Evolutionary conservation across 192 early-diverging fungal genomes (phyloP), one percentile per base, ranked within the genome.

Genomic region (Dimargaris cristalligena): DNA sequence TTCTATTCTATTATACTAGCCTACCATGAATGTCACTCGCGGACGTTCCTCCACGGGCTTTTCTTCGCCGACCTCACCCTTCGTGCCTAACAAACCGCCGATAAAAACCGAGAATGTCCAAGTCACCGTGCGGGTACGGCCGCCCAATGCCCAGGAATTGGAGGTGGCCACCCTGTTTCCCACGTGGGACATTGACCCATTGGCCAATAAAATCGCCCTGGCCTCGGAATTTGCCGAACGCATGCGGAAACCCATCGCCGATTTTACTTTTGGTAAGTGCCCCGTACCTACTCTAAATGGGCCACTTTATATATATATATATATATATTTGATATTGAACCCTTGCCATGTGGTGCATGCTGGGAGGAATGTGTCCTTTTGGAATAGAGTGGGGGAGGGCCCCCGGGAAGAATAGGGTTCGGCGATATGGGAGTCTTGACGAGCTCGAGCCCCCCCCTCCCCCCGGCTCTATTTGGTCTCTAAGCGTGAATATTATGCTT

Each of bases 41-140:
- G 14, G 20, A 16, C 50, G 50, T 26, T 52, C 50, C 2, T 16
- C 50, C 22, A 52, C 50, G 23, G 30, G 23, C 4, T 52, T 52
- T 26, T 52, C 50, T 26, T 14, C 50, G 2, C 20, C 14, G 23
- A 16, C 50, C 20, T 23, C 26, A 26, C 50, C 50, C 50, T 29
- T 16, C 30, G 20, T 52, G 50, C 2, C 30, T 18, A 52, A 16
- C 20, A 52, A 52, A 30, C 50, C 55, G 22, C 33, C 55, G 3
- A 18, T 34, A 4, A 57, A 57, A 34, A 57, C 55, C 23, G 55
- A 57, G 20, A 57, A 57, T 34, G 55, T 57, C 33, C 16, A 35
- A 34, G 55, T 57, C 18, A 35, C 55, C n/a, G 55, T 57, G 6
- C 55, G 55, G 32, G 33, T 57, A n/a, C 55, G 55, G 2, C 55